Base-by-base conservation (phyloP, 306 rosid species). In the Acacia crassicarpa region DNA sequence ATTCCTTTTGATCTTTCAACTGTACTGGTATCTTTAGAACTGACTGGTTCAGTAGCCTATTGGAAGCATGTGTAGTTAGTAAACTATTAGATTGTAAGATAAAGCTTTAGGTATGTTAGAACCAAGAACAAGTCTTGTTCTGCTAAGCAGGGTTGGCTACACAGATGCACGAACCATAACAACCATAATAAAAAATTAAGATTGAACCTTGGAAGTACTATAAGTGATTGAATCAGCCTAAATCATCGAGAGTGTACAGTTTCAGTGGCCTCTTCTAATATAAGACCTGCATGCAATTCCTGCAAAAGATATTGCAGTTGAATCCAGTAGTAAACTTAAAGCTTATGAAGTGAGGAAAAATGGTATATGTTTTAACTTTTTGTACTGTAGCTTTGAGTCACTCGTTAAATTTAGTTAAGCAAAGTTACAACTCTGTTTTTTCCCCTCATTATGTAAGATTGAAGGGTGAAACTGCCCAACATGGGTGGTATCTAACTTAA, bases 1-100 rank as follows among this genome's bases (percentile, higher is more conserved):
- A 78, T 69, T 82, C 67, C 62, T 68, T 49, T 62, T 71, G 22
- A 35, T 83, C 77, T 71, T 58, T 80, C 35, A 27, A n/a, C 11
- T 63, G 44, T 54, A 35, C 61, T 27, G 20, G 46, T 13, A 43
- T 44, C 72, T 76, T 59, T 9, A 33, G 45, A 71, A 23, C 75
- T 75, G 38, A 68, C 49, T 69, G 19, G 69, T 56, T 79, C 27
- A 9, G 27, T 9, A 19, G 48, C 75, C 77, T 25, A 54, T 66
- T 33, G 73, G 69, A 72, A 77, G 32, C 67, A 71, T 71, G 76
- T 49, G 22, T 9, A 40, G 27, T 63, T 63, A 27, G n/a, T 63
- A 63, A 33, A 14, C 69, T 30, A 62, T 11, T 62, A 25, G 3
- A 27, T 62, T 62, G 67, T 27, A 62, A 25, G 35, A 62, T 62